phyloP scores from a whole-genome alignment of 768 basidiomycete species.

The Kwoniella dejecticola region DNA sequence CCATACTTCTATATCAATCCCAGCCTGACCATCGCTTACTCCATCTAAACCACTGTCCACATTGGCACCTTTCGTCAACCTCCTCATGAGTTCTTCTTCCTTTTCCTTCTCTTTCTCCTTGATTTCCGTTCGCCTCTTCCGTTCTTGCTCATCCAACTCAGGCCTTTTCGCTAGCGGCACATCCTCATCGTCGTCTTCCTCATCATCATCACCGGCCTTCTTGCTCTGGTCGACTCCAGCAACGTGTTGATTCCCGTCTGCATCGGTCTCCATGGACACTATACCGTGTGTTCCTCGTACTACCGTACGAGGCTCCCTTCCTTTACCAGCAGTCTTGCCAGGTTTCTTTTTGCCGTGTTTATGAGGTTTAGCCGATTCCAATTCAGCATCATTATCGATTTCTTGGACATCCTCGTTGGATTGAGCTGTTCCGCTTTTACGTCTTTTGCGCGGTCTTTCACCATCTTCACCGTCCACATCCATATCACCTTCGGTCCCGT shows the following conservation, averaged over 20 bases:
- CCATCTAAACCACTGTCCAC: conserved; percentile 60
- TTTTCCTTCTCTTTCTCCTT: conserved; percentile 48
- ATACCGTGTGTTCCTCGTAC: conserved; percentile 42
- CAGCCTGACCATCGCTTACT: background rate
- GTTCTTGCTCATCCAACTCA: conserved; percentile 43
- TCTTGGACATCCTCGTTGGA: conserved; percentile 15
- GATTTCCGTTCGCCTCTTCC: conserved; percentile 37
- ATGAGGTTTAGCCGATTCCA: conserved; percentile 15
- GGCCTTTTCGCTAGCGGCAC: conserved; percentile 60
- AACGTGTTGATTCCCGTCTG: conserved; percentile 73
- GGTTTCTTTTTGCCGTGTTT: conserved; percentile 40
- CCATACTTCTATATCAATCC: conserved; percentile 46
- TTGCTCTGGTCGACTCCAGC: conserved; percentile 56
- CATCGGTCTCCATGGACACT: conserved; percentile 49
- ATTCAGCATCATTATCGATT: conserved; percentile 19
- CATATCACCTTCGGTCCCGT: background rate
- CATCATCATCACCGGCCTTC: conserved; percentile 23
- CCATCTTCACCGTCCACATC: conserved; percentile 6
- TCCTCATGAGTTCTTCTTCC: conserved; percentile 52
- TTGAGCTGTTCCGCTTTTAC: conserved; percentile 11
- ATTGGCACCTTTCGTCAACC: conserved; percentile 77
- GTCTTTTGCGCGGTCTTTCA: conserved; percentile 12
- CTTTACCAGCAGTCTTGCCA: conserved; percentile 38
- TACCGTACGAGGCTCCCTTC: conserved; percentile 37
- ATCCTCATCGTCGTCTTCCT: conserved; percentile 61